These are phyloP conservation scores for Piromyces finnis DNA, from an alignment of 192 early-diverging fungal species.

Conservation along the genomic window DNA sequence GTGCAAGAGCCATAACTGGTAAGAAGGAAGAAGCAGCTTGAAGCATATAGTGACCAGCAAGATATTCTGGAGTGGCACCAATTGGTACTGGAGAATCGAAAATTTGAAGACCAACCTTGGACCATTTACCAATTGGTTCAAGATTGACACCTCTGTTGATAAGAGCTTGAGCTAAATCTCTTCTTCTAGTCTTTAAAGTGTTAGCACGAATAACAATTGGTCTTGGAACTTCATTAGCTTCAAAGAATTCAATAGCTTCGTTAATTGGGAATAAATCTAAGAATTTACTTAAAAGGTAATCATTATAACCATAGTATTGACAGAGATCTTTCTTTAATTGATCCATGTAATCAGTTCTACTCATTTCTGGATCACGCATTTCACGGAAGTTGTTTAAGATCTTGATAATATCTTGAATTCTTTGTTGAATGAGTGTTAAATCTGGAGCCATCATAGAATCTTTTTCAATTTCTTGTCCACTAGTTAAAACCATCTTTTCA, in stretches of 20 bases:
- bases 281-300: conserved; percentile 77
- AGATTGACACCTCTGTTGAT: conserved; percentile 92
- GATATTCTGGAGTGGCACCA: conserved; percentile 92
- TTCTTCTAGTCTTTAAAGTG: conserved; percentile 79
- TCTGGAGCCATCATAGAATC: conserved; percentile 37
- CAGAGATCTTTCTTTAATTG: conserved; percentile 80
- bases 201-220: conserved; percentile 95
- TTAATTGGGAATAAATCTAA: conserved; percentile 16
- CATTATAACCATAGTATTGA: conserved; percentile 87
- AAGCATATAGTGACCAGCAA: conserved; percentile 98
- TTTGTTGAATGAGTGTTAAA: conserved; percentile 53
- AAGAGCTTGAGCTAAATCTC: conserved; percentile 85
- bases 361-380: conserved; percentile 52
- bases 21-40: conserved; percentile 96
- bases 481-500: conserved; percentile 48
- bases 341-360: conserved; percentile 68
- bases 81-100: conserved; percentile 92
- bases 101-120: conserved; percentile 88
- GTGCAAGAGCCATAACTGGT: conserved; percentile 87
- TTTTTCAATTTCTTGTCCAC: conserved; percentile 43
- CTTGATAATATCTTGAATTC: conserved; percentile 79
- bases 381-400: conserved; percentile 81
- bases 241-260: conserved; percentile 86
- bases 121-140: conserved; percentile 98
- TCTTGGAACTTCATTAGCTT: conserved; percentile 91